Percentiles rank a stretch among this genome's conserved stretches.
phyloP scores from a whole-genome alignment of 2,329 filamentous ascomycete species.

The Xylariaceae sp. region DNA sequence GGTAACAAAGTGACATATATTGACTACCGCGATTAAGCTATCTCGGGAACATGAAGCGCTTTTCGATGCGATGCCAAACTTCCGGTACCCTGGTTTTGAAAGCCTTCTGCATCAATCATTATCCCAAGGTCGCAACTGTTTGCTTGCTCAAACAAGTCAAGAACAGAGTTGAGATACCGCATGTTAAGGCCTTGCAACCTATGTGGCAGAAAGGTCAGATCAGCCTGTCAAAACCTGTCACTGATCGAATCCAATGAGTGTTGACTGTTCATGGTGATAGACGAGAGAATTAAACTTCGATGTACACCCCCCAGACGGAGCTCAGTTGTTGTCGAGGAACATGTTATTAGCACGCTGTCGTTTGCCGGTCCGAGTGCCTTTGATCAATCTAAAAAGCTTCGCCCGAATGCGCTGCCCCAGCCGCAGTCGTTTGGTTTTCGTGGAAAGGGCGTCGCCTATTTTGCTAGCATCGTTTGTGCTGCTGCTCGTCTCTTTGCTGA shows the following conservation, averaged over 20 bases:
- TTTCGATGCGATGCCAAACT: conserved; percentile 24
- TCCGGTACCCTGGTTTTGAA: conserved; percentile 28
- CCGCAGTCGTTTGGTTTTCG: conserved; percentile 7
- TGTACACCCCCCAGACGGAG: no score
- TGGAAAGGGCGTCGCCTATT: conserved; percentile 5
- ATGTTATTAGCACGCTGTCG: conserved; percentile 20
- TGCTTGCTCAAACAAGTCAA: conserved; percentile 22
- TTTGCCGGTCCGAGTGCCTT: conserved; percentile 25
- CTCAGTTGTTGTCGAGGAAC: not conserved
- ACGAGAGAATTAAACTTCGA: not conserved
- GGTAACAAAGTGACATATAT: conserved; percentile 12
- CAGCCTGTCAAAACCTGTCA: conserved; percentile 19
- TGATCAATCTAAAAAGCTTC: conserved; percentile 28
- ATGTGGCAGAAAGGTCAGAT: conserved; percentile 28
- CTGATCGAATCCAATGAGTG: conserved; percentile 28
- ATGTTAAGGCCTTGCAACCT: conserved; percentile 16
- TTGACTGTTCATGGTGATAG: conserved; percentile 5
- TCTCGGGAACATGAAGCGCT: conserved; percentile 22
- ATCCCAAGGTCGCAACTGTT: conserved; percentile 29
- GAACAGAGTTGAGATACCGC: conserved; percentile 19
- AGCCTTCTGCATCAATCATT: conserved; percentile 20
- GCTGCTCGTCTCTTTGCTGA: conserved; percentile 2
- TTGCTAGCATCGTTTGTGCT: conserved; percentile 8
- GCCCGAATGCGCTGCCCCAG: conserved; percentile 26
- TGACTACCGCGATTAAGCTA: conserved; percentile 20